Base-by-base conservation (phyloP, 371 early-diverging fungal species). In the Saksenaea oblongispora region DNA sequence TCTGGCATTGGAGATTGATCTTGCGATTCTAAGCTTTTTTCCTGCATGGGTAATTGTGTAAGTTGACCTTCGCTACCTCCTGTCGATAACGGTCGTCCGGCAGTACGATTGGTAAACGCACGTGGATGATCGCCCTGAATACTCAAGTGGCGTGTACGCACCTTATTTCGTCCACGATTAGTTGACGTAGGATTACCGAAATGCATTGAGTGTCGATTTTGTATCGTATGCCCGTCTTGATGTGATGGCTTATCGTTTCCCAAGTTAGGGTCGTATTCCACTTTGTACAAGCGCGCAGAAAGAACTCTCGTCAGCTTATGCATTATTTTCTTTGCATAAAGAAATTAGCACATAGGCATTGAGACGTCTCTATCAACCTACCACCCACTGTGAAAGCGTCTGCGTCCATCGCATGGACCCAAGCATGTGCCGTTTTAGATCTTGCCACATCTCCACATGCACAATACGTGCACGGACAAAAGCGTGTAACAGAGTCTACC, bases 351-450 rank as follows among this genome's bases (percentile, higher is more conserved):
- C 9, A 11, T 41, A n/a, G n/a, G 42, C 14, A 44, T 34, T 28
- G 31, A 31, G 31, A 31, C 34, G 56, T 35, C 26, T 57, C 34
- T 57, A 15, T 51, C 22, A 36, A 62, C 76, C 69, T 81, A 85
- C 86, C 64, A 78, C 76, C 86, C 86, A 88, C 56, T 86, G 87
- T 13, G 76, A 68, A 27, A 87, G 71, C n/a, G 78, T 70, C 62
- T 84, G 84, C 3, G 78, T 69, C 80, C 80, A 84, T 1, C 77
- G 72, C 53, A 82, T 72, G 15, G 82, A 71, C 8, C 70, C 70
- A 9, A 77, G 62, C 70, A 86, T 66, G 13, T 79, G 74, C 15
- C 72, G 62, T 56, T 76, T 79, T 34, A 88, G 56, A 8, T 76
- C 76, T 37, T 74, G 54, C 89, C 89, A 88, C 28, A 85, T 65